Evolutionary conservation across 306 rosid species (phyloP).

Genomic region (Inga leiocalycina): DNA sequence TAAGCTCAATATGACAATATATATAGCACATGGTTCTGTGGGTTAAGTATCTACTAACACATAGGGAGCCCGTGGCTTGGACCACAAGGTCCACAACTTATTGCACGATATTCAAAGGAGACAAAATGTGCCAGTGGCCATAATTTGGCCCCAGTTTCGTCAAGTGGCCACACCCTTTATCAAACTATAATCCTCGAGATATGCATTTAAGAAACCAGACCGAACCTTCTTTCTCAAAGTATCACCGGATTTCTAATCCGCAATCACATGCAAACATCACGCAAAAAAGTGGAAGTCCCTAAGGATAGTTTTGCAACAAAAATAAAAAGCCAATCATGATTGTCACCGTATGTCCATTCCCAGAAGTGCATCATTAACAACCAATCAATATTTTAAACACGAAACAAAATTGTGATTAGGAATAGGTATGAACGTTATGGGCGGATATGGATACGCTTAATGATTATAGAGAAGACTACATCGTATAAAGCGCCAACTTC

Average conservation of each 20-base stretch:
- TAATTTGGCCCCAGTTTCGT: conserved; percentile 36
- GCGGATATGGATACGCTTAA: conserved; percentile 18
- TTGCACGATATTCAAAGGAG: conserved; percentile 36
- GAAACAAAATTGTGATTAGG: not conserved
- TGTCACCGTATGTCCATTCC: conserved; percentile 22
- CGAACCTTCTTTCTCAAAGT: conserved; percentile 21
- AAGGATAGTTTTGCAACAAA: conserved; percentile 30
- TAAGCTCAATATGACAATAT: conserved; percentile 16
- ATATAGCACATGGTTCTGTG: conserved; percentile 35
- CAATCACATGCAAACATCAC: conserved; percentile 57
- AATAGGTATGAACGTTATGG: not conserved
- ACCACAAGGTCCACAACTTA: conserved; percentile 42
- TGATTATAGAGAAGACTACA: not conserved
- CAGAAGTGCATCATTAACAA: conserved; percentile 31
- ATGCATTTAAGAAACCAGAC: conserved; percentile 10
- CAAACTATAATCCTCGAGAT: conserved; percentile 41
- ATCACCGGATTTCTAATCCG: conserved; percentile 29
- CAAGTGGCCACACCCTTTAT: conserved; percentile 33
- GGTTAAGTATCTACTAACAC: conserved; percentile 12
- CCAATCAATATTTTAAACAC: conserved; percentile 23
- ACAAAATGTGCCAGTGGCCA: conserved; percentile 49
- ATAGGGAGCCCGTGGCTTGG: conserved; percentile 29
- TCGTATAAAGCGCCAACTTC: not conserved
- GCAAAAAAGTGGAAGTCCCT: conserved; percentile 38
- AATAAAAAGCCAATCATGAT: conserved; percentile 11